Percentiles rank a stretch among this genome's conserved stretches.
Evolutionary conservation across 305 asterid genomes (phyloP).

Genomic region (Solanum hybrid): DNA sequence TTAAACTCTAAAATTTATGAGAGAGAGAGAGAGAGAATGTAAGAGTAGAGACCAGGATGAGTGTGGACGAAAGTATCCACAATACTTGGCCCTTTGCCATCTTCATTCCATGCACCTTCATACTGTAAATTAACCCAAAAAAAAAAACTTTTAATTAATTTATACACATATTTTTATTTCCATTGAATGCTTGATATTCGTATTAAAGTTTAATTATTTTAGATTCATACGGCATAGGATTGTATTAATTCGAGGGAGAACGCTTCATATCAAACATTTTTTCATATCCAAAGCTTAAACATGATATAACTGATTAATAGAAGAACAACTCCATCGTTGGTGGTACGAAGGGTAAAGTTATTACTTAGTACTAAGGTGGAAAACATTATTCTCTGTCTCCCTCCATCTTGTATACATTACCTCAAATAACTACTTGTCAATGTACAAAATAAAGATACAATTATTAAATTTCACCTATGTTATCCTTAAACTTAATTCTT

Average conservation of each 20-base stretch:
- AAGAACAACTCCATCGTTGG: no score
- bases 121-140: not conserved
- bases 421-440: not conserved
- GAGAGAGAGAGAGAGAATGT: not conserved
- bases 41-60: constrained; percentile 10
- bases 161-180: not conserved
- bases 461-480: not conserved
- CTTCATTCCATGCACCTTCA: constrained; percentile 19
- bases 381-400: not conserved
- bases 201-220: no score
- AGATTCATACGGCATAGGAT: no score
- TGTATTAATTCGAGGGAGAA: not conserved
- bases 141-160: not conserved
- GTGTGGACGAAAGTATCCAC: constrained; percentile 13
- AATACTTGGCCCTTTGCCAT: constrained; percentile 17
- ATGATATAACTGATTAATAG: no score
- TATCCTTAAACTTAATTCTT: not conserved
- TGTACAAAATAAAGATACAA: not conserved
- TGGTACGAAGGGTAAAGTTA: not conserved
- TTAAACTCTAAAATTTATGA: not conserved
- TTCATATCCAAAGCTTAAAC: not conserved
- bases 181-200: no score
- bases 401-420: not conserved
- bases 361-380: not conserved
- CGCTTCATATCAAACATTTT: no score